Evolutionary conservation across 768 basidiomycete genomes (phyloP).

Genomic region (Mycena capillaripes): DNA sequence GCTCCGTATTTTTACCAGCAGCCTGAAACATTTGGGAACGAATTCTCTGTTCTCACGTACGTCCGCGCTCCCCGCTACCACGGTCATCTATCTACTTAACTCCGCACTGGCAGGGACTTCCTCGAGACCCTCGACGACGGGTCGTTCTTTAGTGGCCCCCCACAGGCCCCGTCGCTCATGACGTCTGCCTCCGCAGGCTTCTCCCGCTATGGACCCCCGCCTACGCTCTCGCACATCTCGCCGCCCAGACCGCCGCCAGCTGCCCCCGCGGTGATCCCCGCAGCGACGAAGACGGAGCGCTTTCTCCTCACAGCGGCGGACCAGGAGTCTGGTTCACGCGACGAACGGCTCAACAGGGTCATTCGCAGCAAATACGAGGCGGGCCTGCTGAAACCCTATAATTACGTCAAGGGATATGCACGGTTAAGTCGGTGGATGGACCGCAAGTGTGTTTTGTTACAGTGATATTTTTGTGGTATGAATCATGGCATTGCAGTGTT

Average conservation of each 20-base stretch:
- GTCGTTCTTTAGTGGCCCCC: constrained; percentile 79
- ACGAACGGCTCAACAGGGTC: constrained; percentile 90
- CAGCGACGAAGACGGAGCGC: constrained; percentile 85
- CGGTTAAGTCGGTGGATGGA: constrained; percentile 96
- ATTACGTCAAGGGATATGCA: constrained; percentile 96
- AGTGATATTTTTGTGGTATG: background rate
- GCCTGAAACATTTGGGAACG: constrained; percentile 82
- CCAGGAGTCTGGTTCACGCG: constrained; percentile 90
- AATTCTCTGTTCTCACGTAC: constrained; percentile 86
- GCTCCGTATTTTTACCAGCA: constrained; percentile 75
- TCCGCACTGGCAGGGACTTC: constrained; percentile 74
- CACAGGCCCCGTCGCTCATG: constrained; percentile 62
- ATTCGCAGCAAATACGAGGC: constrained; percentile 98
- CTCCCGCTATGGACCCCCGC: constrained; percentile 30
- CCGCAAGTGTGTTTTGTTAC: constrained; percentile 70
- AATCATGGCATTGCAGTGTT: constrained; percentile 65
- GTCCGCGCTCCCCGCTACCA: constrained; percentile 41
- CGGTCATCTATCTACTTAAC: constrained; percentile 21
- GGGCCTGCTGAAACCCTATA: constrained; percentile 93
- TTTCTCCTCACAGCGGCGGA: constrained; percentile 96
- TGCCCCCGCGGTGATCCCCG: constrained; percentile 70
- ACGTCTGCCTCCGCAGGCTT: constrained; percentile 53
- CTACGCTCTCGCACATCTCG: constrained; percentile 19
- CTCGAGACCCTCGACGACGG: constrained; percentile 90
- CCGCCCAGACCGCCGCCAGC: constrained; percentile 33